Conservation (phyloP, 1,139 yeast genomes). For the Hanseniaspora sp. region DNA sequence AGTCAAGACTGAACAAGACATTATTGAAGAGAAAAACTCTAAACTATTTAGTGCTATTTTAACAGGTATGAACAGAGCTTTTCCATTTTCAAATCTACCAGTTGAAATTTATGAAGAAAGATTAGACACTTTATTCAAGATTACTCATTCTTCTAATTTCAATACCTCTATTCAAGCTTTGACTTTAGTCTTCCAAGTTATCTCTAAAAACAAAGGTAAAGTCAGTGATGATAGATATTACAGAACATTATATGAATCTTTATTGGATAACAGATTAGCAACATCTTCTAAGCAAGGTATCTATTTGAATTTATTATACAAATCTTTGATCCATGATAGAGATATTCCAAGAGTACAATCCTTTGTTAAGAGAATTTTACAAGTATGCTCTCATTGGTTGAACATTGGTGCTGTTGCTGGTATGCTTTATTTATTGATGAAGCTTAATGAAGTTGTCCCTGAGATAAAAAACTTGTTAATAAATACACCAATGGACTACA, state of each 20-base stretch:
- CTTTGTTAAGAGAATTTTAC: conserved; percentile 81
- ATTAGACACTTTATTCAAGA: conserved; percentile 71
- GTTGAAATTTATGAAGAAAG: conserved; percentile 63
- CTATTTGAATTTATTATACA: conserved; percentile 73
- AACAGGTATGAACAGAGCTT: conserved; percentile 93
- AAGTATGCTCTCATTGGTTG: conserved; percentile 74
- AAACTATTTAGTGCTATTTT: conserved; percentile 81
- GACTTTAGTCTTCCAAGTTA: conserved; percentile 69
- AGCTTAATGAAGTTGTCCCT: conserved; percentile 47
- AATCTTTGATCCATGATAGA: conserved; percentile 65
- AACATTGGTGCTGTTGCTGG: conserved; percentile 88
- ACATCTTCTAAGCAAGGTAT: conserved; percentile 81
- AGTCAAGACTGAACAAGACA: conserved; percentile 52
- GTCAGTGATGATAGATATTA: conserved; percentile 64
- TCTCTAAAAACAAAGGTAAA: conserved; percentile 37
- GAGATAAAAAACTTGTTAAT: conserved; percentile 40
- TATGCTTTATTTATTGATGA: conserved; percentile 64
- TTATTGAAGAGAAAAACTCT: conserved; percentile 72
- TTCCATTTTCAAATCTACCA: conserved; percentile 78
- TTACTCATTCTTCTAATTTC: conserved; percentile 89
- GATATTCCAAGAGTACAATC: conserved; percentile 65
- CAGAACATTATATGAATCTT: conserved; percentile 79
- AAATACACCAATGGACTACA: conserved; percentile 34
- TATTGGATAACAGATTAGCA: conserved; percentile 73
- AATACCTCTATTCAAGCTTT: conserved; percentile 91